Evolutionary conservation across 2,329 filamentous ascomycete species (phyloP).

Genomic region (Aspergillus niger): DNA sequence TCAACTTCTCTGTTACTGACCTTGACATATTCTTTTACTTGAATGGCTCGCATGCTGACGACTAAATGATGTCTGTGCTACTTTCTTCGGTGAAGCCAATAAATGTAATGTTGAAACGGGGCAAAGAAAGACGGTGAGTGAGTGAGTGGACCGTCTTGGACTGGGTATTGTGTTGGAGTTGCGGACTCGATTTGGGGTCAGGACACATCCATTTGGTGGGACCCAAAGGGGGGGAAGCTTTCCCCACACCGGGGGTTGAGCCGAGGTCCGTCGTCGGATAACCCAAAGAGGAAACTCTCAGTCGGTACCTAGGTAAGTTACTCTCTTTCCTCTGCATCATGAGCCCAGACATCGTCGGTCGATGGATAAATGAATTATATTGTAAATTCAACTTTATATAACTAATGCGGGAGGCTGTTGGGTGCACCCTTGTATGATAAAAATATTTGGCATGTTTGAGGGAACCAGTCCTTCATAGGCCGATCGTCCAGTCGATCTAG

Average conservation of each 20-base stretch:
- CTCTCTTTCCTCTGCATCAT: background rate
- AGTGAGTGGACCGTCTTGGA: too few species aligned
- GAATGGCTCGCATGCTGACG: constrained; percentile 71
- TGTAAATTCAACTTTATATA: background rate
- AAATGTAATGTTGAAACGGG: background rate
- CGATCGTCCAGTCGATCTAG: background rate
- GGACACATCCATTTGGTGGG: background rate
- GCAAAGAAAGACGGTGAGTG: background rate
- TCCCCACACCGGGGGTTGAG: constrained; percentile 12
- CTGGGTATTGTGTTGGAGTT: too few species aligned
- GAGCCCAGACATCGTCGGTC: background rate
- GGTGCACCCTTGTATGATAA: background rate
- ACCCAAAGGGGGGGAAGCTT: background rate
- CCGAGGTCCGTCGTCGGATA: constrained; percentile 24
- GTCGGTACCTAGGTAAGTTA: background rate
- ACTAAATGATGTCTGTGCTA: background rate
- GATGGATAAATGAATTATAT: background rate
- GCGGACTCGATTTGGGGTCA: too few species aligned
- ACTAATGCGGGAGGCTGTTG: background rate
- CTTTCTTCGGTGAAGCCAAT: background rate
- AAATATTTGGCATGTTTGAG: background rate
- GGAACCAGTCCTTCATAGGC: background rate
- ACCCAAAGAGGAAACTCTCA: background rate
- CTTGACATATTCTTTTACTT: constrained; percentile 73
- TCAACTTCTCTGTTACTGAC: constrained; percentile 43